Conservation (phyloP, 129 eudicot genomes). For the Pseudognaphalium luteoalbum region DNA sequence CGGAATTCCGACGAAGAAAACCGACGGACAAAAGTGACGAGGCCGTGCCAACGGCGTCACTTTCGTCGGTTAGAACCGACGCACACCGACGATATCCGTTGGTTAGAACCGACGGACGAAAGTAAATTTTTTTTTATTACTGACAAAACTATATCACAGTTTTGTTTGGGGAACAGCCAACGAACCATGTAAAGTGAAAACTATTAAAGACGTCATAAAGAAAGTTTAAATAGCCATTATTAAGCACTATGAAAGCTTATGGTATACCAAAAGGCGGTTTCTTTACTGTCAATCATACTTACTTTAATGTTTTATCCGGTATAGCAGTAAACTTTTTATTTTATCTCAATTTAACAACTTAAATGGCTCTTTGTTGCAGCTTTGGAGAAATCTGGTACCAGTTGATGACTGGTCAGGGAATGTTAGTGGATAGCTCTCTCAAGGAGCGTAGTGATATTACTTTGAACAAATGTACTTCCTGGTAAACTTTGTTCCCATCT, state of each 20-base stretch:
- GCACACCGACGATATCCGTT: no score
- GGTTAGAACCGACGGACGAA: no score
- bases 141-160: not conserved
- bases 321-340: not conserved
- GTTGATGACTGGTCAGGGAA: slow-evolving; percentile 35
- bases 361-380: slow-evolving; percentile 47
- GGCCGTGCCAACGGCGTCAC: no score
- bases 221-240: not conserved
- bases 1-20: no score
- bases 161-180: not conserved
- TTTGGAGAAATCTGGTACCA: slow-evolving; percentile 86
- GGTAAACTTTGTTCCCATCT: slow-evolving; percentile 16
- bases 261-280: not conserved
- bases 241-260: not conserved
- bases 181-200: not conserved
- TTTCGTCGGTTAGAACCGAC: no score
- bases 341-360: not conserved
- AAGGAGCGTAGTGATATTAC: no score
- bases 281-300: no score
- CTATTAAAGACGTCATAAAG: no score
- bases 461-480: slow-evolving; percentile 24
- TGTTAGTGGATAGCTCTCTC: not conserved
- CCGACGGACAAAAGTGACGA: no score
- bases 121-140: no score
- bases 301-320: no score